Conservation (phyloP, 768 basidiomycete species). For the Trametes cubensis region DNA sequence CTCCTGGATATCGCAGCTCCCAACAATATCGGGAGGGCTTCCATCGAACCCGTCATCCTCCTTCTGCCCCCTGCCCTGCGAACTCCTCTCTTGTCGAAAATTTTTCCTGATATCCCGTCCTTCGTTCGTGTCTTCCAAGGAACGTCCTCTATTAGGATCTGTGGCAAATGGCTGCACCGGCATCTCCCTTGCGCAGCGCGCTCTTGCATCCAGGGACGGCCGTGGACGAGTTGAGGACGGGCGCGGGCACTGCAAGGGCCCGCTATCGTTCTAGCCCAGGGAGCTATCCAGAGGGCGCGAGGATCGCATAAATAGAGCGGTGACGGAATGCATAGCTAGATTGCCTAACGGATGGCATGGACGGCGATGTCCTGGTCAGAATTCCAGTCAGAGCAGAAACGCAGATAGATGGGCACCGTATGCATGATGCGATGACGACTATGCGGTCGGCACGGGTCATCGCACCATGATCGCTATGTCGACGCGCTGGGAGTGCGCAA, state of each 20-base stretch:
- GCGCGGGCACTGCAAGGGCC: constrained; percentile 3
- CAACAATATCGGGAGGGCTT: neutral
- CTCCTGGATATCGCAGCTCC: neutral
- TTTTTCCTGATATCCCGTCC: neutral
- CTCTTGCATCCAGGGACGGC: neutral
- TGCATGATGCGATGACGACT: neutral
- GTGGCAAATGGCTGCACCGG: constrained; percentile 4
- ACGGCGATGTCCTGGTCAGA: too few relatives aligned
- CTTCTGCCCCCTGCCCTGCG: too few relatives aligned
- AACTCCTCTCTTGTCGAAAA: neutral
- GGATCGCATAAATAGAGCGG: neutral
- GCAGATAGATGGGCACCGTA: neutral
- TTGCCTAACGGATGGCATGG: neutral
- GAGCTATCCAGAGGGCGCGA: neutral
- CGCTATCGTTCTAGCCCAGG: neutral
- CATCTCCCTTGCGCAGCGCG: too few relatives aligned
- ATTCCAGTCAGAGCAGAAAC: neutral
- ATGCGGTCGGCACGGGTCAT: neutral
- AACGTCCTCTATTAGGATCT: neutral
- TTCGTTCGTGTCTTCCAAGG: too few relatives aligned
- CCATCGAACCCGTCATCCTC: constrained; percentile 3
- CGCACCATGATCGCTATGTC: constrained; percentile 12
- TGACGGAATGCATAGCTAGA: neutral
- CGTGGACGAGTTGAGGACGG: neutral
- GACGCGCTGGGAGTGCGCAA: neutral